These are phyloP conservation scores for Cordia subcordata DNA, from an alignment of 257 asterid species.

Conservation along the genomic window DNA sequence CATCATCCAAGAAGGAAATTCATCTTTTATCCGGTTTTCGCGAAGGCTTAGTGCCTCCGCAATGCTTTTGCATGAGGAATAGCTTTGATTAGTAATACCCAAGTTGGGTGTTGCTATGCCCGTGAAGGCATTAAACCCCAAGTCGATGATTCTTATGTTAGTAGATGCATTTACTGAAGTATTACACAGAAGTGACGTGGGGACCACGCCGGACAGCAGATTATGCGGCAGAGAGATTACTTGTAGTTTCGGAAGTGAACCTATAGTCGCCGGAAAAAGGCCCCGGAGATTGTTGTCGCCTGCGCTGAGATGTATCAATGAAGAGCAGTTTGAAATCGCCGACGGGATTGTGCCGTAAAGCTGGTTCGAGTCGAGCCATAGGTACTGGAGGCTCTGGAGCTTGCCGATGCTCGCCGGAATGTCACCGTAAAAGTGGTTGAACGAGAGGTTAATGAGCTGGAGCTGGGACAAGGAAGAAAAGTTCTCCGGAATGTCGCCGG, in stretches of 20 bases:
- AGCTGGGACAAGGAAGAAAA: conserved; percentile 46
- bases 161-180: conserved; percentile 38
- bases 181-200: conserved; percentile 50
- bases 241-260: conserved; percentile 39
- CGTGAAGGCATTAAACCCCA: conserved; percentile 76
- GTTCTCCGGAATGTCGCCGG: conserved; percentile 50
- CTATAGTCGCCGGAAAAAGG: conserved; percentile 60
- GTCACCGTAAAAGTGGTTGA: conserved; percentile 53
- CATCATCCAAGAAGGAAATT: conserved; percentile 43
- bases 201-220: conserved; percentile 59
- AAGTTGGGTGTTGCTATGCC: conserved; percentile 29
- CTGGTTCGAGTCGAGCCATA: conserved; percentile 57
- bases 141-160: conserved; percentile 47
- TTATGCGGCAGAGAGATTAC: conserved; percentile 58
- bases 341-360: conserved; percentile 73
- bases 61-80: conserved; percentile 36
- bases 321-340: conserved; percentile 64
- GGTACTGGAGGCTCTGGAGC: conserved; percentile 40
- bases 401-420: conserved; percentile 57
- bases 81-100: too few relatives aligned
- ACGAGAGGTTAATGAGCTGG: conserved; percentile 54
- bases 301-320: conserved; percentile 62
- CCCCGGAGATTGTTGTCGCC: conserved; percentile 61
- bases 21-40: conserved; percentile 65
- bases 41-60: conserved; percentile 60